Conservation (phyloP, 2,329 filamentous ascomycete genomes). For the Xylaria digitata region DNA sequence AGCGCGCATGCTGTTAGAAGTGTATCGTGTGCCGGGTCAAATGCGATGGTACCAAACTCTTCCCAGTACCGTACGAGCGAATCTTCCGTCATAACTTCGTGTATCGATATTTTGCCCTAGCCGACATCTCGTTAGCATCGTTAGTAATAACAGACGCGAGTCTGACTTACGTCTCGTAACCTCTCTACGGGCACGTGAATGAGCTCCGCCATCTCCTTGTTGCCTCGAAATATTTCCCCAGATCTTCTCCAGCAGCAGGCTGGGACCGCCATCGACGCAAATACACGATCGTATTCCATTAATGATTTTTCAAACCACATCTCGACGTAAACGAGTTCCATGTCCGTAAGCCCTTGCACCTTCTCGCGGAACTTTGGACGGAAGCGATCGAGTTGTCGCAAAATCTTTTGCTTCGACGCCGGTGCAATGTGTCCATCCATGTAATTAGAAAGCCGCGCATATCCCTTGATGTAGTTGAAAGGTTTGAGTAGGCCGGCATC, state of each 20-base stretch:
- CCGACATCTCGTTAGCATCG: conserved; percentile 29
- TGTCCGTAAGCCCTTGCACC: conserved; percentile 90
- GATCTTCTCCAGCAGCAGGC: conserved; percentile 97
- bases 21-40: conserved; percentile 92
- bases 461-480: conserved; percentile 98
- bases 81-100: conserved; percentile 95
- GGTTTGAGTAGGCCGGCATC: conserved; percentile 94
- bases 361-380: conserved; percentile 95
- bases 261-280: conserved; percentile 98
- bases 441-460: conserved; percentile 87
- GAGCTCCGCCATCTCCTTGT: conserved; percentile 98
- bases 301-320: conserved; percentile 99
- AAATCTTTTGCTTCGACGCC: conserved; percentile 86
- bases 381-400: conserved; percentile 91
- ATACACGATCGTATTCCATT: conserved; percentile 98
- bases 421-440: conserved; percentile 90
- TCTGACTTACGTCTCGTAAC: conserved; percentile 81
- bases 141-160: neutral
- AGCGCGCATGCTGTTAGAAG: conserved; percentile 93
- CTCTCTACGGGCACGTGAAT: conserved; percentile 93
- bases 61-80: conserved; percentile 98
- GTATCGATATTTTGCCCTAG: conserved; percentile 91
- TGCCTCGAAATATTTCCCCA: conserved; percentile 95
- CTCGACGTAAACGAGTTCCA: conserved; percentile 93
- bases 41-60: conserved; percentile 97